Conservation (phyloP, 805 yeast genomes). For the Clavispora phyllophila region DNA sequence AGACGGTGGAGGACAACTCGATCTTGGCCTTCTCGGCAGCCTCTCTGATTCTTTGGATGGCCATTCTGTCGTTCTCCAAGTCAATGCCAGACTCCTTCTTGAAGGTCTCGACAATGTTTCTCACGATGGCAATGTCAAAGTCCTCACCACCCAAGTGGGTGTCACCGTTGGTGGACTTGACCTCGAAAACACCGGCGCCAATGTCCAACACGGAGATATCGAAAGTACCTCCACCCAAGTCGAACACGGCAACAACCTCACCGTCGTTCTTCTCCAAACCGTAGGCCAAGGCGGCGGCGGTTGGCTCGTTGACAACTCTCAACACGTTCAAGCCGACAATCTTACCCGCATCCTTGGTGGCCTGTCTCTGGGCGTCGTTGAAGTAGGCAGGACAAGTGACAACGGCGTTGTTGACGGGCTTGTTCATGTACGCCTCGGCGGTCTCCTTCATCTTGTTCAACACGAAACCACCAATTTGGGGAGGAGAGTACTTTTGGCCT, state of each 20-base stretch:
- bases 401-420: constrained; percentile 82
- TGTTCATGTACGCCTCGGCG: constrained; percentile 88
- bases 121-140: constrained; percentile 80
- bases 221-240: constrained; percentile 98
- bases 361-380: constrained; percentile 90
- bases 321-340: constrained; percentile 90
- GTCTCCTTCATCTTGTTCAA: constrained; percentile 98
- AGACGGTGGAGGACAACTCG: constrained; percentile 69
- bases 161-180: constrained; percentile 95
- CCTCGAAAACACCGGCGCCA: constrained; percentile 97
- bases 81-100: constrained; percentile 68
- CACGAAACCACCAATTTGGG: constrained; percentile 90
- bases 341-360: constrained; percentile 96
- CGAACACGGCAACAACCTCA: constrained; percentile 91
- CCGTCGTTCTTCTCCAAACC: constrained; percentile 84
- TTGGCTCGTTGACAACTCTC: constrained; percentile 87
- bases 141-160: constrained; percentile 93
- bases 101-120: constrained; percentile 76
- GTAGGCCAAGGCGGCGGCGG: constrained; percentile 92
- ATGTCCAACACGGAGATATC: constrained; percentile 95
- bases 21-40: constrained; percentile 82
- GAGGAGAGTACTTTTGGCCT: constrained; percentile 86
- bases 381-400: constrained; percentile 89
- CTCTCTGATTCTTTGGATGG: constrained; percentile 72
- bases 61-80: constrained; percentile 31